Evolutionary conservation across 1,284 basidiomycete species (phyloP).

Genomic region (Sporisorium sorghi): DNA sequence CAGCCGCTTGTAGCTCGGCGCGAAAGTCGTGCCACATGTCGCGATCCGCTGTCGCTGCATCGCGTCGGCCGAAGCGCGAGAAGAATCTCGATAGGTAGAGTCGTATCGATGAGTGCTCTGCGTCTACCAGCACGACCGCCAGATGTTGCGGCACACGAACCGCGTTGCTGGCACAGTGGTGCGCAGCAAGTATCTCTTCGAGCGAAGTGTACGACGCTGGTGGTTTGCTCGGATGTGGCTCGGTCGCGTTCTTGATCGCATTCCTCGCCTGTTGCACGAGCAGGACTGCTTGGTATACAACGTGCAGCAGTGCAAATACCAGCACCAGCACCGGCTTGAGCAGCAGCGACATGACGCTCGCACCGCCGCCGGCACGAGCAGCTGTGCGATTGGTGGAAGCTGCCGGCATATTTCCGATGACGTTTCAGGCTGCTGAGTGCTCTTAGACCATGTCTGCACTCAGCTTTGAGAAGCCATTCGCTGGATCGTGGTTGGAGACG

Average conservation of each 20-base stretch:
- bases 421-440: conserved; percentile 6
- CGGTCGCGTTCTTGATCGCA: background rate
- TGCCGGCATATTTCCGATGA: background rate
- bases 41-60: background rate
- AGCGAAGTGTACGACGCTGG: conserved; percentile 15
- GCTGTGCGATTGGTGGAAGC: background rate
- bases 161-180: conserved; percentile 2
- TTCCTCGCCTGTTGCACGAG: background rate
- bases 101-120: conserved; percentile 24
- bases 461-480: background rate
- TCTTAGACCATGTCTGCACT: conserved; percentile 5
- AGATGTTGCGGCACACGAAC: conserved; percentile 32
- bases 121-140: conserved; percentile 32
- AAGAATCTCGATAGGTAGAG: conserved; percentile 25
- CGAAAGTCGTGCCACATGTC: conserved; percentile 22
- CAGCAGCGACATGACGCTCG: conserved; percentile 13
- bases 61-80: background rate
- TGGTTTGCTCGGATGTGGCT: background rate
- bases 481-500: too few species aligned
- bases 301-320: conserved; percentile 28
- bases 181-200: conserved; percentile 14
- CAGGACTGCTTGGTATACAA: conserved; percentile 23
- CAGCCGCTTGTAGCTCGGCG: conserved; percentile 5
- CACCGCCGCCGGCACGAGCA: background rate
- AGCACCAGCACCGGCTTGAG: conserved; percentile 28